Conservation (phyloP, 495 filamentous ascomycete species). For the Cercophora samala region DNA sequence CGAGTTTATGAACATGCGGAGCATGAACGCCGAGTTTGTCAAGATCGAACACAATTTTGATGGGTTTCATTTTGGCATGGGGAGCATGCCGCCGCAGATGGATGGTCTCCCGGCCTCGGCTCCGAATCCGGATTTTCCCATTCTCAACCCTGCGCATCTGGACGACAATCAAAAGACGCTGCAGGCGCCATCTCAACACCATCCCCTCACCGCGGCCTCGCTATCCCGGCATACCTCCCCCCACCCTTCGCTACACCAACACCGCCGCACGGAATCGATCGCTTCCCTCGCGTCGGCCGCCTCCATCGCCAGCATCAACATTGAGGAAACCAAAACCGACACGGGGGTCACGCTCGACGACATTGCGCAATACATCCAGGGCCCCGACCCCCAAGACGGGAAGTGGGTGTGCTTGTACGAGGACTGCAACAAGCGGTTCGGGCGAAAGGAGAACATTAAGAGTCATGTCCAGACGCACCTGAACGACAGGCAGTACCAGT, state of each 20-base stretch:
- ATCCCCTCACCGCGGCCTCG: constrained; percentile 2
- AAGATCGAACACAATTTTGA: constrained; percentile 49
- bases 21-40: constrained; percentile 50
- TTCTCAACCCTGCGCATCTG: background rate
- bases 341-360: constrained; percentile 86
- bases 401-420: constrained; percentile 86
- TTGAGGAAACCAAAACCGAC: constrained; percentile 52
- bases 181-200: constrained; percentile 3
- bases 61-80: constrained; percentile 18
- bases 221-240: constrained; percentile 35
- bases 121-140: constrained; percentile 29
- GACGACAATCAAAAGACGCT: constrained; percentile 24
- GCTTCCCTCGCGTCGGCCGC: constrained; percentile 49
- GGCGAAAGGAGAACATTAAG: constrained; percentile 94
- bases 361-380: constrained; percentile 78
- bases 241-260: constrained; percentile 13
- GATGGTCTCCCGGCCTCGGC: constrained; percentile 20
- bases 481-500: constrained; percentile 88
- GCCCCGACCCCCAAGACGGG: constrained; percentile 67
- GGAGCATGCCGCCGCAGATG: constrained; percentile 32
- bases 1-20: constrained; percentile 55
- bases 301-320: constrained; percentile 55
- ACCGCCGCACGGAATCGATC: constrained; percentile 49
- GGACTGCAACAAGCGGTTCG: constrained; percentile 79
- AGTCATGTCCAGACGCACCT: constrained; percentile 97